Evolutionary conservation across 106 monocot genomes (phyloP), one percentile per base, ranked within the genome.

Genomic region (Acorus gramineus): DNA sequence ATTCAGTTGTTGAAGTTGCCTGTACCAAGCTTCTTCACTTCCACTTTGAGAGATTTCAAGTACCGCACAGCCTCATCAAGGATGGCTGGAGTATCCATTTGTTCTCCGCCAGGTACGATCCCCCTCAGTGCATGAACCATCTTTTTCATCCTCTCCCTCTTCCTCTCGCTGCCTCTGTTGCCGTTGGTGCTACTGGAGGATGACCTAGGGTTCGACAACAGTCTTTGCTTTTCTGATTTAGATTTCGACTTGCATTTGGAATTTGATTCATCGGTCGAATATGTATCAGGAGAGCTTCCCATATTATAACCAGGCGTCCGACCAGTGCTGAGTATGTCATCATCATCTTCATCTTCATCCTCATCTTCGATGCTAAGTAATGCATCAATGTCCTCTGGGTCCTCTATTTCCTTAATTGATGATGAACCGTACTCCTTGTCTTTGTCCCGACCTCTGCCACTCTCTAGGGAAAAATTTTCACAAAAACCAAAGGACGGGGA

Each of bases 51-150:
- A 55, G 80, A 90, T 63, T 86, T 90, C 53, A 90, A 73, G 71
- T 90, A 90, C 13, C 50, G 77, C 64, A 90, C 81, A 44, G 90
- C 83, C 48, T 90, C 90, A 69, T 86, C 90, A 42, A 90, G 75
- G 47, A 90, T 51, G 2, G 76, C 65, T 11, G 78, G 61, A 42
- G 90, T 74, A 64, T 86, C 86, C 77, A 90, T 73, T 53, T 62
- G 65, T 9, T 90, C 76, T 6, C 83, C 83, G 46, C 83, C 90
- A 11, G 90, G 86, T 14, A 90, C 69, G 42, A 90, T 90, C 28
- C 76, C 83, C 48, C 81, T 69, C 6, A 90, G 69, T 57, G 68
- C 81, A 57, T 76, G 78, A 43, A 90, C 86, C 86, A 86, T 78
- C 11, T 83, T 77, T 64, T 73, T 78, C 70, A 78, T 80, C 52